phyloP scores from a whole-genome alignment of 805 yeast genomes.

The Sugiyamaella americana region DNA sequence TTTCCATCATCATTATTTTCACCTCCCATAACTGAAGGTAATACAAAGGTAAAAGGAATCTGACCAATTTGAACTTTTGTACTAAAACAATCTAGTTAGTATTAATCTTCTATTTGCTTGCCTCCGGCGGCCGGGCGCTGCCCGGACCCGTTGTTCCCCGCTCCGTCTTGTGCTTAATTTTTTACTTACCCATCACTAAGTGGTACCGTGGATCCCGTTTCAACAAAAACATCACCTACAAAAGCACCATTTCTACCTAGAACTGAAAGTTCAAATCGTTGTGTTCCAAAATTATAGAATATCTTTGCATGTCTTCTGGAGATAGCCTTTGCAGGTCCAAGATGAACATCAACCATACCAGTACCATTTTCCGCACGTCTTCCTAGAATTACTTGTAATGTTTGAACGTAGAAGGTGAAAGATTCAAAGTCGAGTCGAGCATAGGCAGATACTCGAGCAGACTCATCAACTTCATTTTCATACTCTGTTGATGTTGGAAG shows the following conservation, averaged over 20 bases:
- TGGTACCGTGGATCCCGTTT: slow-evolving; percentile 87
- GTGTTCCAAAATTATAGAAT: slow-evolving; percentile 94
- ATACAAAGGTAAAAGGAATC: slow-evolving; percentile 77
- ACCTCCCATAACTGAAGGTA: slow-evolving; percentile 51
- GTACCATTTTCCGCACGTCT: slow-evolving; percentile 69
- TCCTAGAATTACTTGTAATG: slow-evolving; percentile 90
- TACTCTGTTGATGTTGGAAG: neutral
- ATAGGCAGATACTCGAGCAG: slow-evolving; percentile 37
- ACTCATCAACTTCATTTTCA: slow-evolving; percentile 11
- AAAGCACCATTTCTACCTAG: slow-evolving; percentile 96
- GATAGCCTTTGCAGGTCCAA: slow-evolving; percentile 88
- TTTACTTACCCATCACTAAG: slow-evolving; percentile 46
- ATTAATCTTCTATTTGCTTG: neutral
- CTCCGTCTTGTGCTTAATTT: slow-evolving; percentile 45
- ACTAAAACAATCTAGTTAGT: slow-evolving; percentile 1
- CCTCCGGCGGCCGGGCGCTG: neutral
- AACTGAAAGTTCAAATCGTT: slow-evolving; percentile 84
- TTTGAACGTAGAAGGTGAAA: slow-evolving; percentile 92
- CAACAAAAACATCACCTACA: slow-evolving; percentile 85
- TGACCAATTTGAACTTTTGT: slow-evolving; percentile 83
- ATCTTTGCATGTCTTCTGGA: slow-evolving; percentile 93
- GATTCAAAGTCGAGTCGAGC: slow-evolving; percentile 76
- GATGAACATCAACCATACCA: slow-evolving; percentile 67
- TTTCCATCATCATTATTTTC: neutral
- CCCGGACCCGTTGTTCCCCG: neutral